These are phyloP conservation scores for Aurifilum marmelostoma DNA, from an alignment of 2,329 filamentous ascomycete species.

Conservation along the genomic window DNA sequence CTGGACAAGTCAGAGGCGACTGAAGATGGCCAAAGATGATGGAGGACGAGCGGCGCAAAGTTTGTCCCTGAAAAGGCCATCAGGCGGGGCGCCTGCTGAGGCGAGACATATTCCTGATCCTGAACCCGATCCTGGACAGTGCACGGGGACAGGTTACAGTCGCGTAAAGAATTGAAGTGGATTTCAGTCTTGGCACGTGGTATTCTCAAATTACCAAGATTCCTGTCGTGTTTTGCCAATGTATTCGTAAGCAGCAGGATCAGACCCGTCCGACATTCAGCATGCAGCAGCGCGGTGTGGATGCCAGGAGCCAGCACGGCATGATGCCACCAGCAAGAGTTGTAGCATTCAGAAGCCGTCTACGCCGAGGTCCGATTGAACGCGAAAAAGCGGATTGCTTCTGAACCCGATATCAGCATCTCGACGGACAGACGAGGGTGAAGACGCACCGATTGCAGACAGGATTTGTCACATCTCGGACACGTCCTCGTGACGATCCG, in stretches of 20 bases:
- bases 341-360: not conserved
- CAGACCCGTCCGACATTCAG: not conserved
- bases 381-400: not conserved
- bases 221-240: too few relatives aligned
- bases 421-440: not conserved
- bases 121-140: not conserved
- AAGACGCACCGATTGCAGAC: not conserved
- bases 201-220: too few relatives aligned
- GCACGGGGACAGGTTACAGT: not conserved
- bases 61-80: not conserved
- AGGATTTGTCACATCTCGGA: not conserved
- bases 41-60: not conserved
- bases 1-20: not conserved
- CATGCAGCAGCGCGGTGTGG: not conserved
- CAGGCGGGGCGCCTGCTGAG: not conserved
- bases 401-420: not conserved
- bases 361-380: not conserved
- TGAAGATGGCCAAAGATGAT: not conserved
- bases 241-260: not conserved
- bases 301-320: not conserved
- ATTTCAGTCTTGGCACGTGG: not conserved
- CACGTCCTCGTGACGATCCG: not conserved
- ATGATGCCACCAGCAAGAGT: not conserved
- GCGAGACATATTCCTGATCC: not conserved
- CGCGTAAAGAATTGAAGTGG: not conserved